A percentile compares a stretch with the other conserved stretches of the same genome.
Conservation (phyloP, 768 basidiomycete genomes). For the Boletus rubroflammeus region DNA sequence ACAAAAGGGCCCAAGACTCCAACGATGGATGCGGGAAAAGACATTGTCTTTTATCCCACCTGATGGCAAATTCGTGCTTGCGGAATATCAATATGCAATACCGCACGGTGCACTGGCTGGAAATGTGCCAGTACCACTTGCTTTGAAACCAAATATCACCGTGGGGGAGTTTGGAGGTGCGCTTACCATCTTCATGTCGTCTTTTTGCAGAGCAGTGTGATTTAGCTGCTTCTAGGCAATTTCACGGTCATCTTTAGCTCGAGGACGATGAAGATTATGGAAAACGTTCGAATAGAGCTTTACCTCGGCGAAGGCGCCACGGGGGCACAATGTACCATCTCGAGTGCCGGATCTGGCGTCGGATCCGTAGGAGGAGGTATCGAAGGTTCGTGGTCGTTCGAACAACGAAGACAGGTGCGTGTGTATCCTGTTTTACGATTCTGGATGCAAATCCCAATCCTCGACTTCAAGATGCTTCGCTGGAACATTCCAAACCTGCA, state of each 20-base stretch:
- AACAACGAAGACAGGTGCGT: slow-evolving; percentile 59
- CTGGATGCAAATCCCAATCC: neutral
- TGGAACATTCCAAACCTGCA: slow-evolving; percentile 75
- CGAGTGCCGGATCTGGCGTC: slow-evolving; percentile 51
- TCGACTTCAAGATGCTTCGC: slow-evolving; percentile 52
- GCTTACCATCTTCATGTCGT: neutral
- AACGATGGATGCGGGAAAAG: slow-evolving; percentile 74
- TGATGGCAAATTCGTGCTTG: slow-evolving; percentile 81
- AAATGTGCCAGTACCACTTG: slow-evolving; percentile 49
- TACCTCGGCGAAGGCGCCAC: slow-evolving; percentile 73
- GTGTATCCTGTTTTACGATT: neutral
- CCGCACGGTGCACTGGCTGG: slow-evolving; percentile 36
- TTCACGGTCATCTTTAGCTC: slow-evolving; percentile 65
- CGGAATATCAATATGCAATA: slow-evolving; percentile 73
- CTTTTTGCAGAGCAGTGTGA: neutral
- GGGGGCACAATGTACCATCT: slow-evolving; percentile 67
- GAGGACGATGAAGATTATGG: slow-evolving; percentile 61
- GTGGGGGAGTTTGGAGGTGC: slow-evolving; percentile 32
- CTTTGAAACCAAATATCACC: slow-evolving; percentile 42
- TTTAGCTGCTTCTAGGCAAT: slow-evolving; percentile 37
- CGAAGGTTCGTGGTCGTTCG: slow-evolving; percentile 78
- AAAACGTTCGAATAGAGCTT: slow-evolving; percentile 68
- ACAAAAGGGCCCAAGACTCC: slow-evolving; percentile 47
- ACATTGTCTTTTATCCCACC: slow-evolving; percentile 89
- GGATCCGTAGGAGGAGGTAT: slow-evolving; percentile 32